phyloP scores from a whole-genome alignment of 106 monocot genomes.

The Dendrobium huoshanense region DNA sequence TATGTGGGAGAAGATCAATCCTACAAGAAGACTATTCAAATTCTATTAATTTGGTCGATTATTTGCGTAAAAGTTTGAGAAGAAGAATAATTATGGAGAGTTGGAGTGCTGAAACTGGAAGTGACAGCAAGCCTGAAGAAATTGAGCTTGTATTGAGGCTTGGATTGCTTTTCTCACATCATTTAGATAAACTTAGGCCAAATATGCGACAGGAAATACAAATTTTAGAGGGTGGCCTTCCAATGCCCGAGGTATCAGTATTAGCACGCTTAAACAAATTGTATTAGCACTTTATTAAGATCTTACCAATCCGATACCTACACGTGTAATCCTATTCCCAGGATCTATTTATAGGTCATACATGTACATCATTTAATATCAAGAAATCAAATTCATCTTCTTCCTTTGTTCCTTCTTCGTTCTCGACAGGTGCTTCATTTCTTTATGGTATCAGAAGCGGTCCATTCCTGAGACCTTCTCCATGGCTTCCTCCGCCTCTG shows the following conservation, averaged over 20 bases:
- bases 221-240: conserved; percentile 21
- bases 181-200: conserved; percentile 15
- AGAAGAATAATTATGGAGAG: conserved; percentile 1
- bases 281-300: too few species aligned
- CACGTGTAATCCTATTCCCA: too few species aligned
- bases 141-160: conserved; percentile 34
- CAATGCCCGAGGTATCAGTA: conserved; percentile 19
- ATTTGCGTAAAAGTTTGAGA: conserved; percentile 7
- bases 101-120: conserved; percentile 2
- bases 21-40: conserved; percentile 38
- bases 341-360: too few species aligned
- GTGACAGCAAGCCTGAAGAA: conserved; percentile 5
- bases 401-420: too few species aligned
- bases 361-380: too few species aligned
- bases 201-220: conserved; percentile 36
- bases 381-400: too few species aligned
- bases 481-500: too few species aligned
- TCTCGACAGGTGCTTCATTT: too few species aligned
- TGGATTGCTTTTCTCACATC: conserved; percentile 43
- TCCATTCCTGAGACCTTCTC: too few species aligned
- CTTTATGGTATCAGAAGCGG: too few species aligned
- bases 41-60: conserved; percentile 41
- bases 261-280: too few species aligned
- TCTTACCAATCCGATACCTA: too few species aligned
- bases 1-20: conserved; percentile 61